These are phyloP conservation scores for Aspergillus campestris DNA, from an alignment of 495 filamentous ascomycete genomes.

Conservation along the genomic window DNA sequence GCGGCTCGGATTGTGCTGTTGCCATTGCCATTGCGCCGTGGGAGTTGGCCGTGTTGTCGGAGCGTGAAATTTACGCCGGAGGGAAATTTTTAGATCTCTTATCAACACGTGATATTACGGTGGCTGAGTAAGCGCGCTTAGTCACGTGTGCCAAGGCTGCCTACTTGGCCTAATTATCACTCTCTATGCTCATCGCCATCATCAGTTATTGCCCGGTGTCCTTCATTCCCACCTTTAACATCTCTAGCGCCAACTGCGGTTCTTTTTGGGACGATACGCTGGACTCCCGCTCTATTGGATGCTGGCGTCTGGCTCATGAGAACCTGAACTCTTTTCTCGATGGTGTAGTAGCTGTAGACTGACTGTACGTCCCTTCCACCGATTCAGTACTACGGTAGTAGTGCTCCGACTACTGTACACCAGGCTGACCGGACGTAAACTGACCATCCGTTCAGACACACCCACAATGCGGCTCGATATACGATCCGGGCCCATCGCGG, in stretches of 20 bases:
- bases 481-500: constrained; percentile 20
- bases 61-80: not conserved
- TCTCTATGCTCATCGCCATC: not conserved
- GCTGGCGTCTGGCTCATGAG: constrained; percentile 5
- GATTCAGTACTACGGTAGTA: constrained; percentile 3
- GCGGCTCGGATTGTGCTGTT: constrained; percentile 12
- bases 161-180: constrained; percentile 12
- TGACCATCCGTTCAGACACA: constrained; percentile 3
- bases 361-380: constrained; percentile 6
- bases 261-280: not conserved
- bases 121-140: not conserved
- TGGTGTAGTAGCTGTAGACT: constrained; percentile 15
- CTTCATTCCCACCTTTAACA: not conserved
- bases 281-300: not conserved
- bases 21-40: constrained; percentile 19
- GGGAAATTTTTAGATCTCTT: constrained; percentile 25
- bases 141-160: constrained; percentile 14
- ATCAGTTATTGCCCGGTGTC: not conserved
- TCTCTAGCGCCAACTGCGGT: not conserved
- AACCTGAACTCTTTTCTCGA: not conserved
- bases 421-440: too few relatives aligned
- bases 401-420: constrained; percentile 9
- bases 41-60: constrained; percentile 1
- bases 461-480: constrained; percentile 34
- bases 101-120: constrained; percentile 29